These are phyloP conservation scores for Candida saitoana DNA, from an alignment of 805 yeast species.

Conservation along the genomic window DNA sequence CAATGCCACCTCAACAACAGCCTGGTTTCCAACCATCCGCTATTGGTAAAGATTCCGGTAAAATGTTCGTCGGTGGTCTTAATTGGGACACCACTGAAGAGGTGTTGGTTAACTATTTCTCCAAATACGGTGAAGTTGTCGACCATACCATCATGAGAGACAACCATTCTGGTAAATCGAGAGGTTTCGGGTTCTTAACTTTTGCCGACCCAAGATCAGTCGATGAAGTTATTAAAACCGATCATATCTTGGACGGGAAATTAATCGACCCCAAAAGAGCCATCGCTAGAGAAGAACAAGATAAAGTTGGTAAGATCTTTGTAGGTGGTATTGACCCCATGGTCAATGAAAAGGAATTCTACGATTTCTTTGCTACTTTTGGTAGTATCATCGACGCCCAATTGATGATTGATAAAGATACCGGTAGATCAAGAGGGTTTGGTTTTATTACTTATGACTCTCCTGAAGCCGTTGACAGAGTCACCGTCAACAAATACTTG, in stretches of 20 bases:
- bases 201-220: constrained; percentile 80
- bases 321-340: constrained; percentile 96
- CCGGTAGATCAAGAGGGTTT: constrained; percentile 95
- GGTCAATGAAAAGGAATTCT: constrained; percentile 87
- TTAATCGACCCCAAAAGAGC: constrained; percentile 97
- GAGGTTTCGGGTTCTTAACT: constrained; percentile 94
- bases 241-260: constrained; percentile 90
- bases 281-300: constrained; percentile 95
- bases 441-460: constrained; percentile 95
- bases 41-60: constrained; percentile 63
- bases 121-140: constrained; percentile 81
- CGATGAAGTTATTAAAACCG: constrained; percentile 77
- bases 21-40: constrained; percentile 20
- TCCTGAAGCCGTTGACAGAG: constrained; percentile 89
- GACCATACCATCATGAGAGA: constrained; percentile 95
- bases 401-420: constrained; percentile 94
- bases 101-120: constrained; percentile 72
- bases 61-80: constrained; percentile 94
- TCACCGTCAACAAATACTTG: constrained; percentile 75
- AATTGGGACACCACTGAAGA: constrained; percentile 98
- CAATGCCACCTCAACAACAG: constrained; percentile 8
- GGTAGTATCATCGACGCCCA: constrained; percentile 94
- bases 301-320: constrained; percentile 91
- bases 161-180: constrained; percentile 74
- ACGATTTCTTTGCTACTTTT: constrained; percentile 77